Percentiles rank a stretch among this genome's conserved stretches.
These are phyloP conservation scores for Lolium multiflorum DNA, from an alignment of 176 grass and related monocot genomes.

Conservation along the genomic window DNA sequence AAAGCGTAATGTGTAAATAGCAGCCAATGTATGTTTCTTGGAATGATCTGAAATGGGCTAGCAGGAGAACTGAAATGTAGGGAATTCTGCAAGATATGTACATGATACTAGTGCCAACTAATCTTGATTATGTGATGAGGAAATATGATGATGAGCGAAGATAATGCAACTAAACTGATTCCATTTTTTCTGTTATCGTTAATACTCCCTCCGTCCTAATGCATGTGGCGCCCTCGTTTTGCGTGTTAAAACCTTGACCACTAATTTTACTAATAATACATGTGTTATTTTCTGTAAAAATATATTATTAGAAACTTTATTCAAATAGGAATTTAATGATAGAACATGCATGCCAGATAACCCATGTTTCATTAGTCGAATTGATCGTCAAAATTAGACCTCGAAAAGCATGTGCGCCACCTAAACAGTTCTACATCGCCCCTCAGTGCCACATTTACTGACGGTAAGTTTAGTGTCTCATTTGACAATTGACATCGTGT, in stretches of 20 bases:
- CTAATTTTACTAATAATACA: too few relatives aligned
- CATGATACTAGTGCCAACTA: background rate
- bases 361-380: too few relatives aligned
- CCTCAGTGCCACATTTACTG: conserved; percentile 79
- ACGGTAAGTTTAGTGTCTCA: conserved; percentile 51
- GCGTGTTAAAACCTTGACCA: too few relatives aligned
- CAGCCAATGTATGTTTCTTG: background rate
- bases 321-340: too few relatives aligned
- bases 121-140: conserved; percentile 16
- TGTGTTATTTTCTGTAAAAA: too few relatives aligned
- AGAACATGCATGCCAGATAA: too few relatives aligned
- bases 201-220: too few relatives aligned
- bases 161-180: background rate
- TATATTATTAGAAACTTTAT: too few relatives aligned
- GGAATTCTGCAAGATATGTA: conserved; percentile 24
- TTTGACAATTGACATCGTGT: background rate
- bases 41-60: conserved; percentile 19
- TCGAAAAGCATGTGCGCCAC: too few relatives aligned
- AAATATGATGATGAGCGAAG: background rate
- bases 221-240: too few relatives aligned
- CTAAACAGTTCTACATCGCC: conserved; percentile 59
- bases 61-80: background rate
- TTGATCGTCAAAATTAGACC: too few relatives aligned
- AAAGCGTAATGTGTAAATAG: background rate
- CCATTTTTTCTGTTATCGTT: background rate